These are phyloP conservation scores for Zoysia japonica DNA, from an alignment of 176 grass and related monocot genomes.

Conservation along the genomic window DNA sequence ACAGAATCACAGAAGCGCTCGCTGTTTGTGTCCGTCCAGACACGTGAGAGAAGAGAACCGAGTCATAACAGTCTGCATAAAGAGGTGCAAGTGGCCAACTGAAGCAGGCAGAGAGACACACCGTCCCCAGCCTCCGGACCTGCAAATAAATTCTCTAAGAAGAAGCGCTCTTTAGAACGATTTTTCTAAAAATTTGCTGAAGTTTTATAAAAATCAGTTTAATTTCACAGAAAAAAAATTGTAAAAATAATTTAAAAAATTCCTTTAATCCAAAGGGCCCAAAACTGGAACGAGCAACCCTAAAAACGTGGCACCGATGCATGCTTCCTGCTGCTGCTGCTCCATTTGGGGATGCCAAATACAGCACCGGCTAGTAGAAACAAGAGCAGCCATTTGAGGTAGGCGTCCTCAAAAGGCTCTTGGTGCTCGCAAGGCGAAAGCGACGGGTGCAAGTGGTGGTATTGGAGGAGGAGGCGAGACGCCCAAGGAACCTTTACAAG, in stretches of 20 bases:
- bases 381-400: slow-evolving; percentile 1
- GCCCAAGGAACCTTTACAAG: slow-evolving; percentile 37
- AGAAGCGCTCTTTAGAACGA: no score
- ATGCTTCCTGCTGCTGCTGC: not conserved
- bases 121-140: not conserved
- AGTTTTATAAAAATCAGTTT: no score
- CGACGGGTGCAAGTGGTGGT: not conserved
- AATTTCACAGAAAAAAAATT: no score
- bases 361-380: not conserved
- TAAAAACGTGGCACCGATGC: not conserved
- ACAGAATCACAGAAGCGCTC: not conserved
- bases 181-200: no score
- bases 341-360: slow-evolving; percentile 4
- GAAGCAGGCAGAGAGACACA: not conserved
- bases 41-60: not conserved
- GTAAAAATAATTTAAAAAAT: no score
- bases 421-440: slow-evolving; percentile 26
- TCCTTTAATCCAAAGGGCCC: no score
- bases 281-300: not conserved
- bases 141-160: not conserved
- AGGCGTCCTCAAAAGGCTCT: slow-evolving; percentile 3
- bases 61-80: not conserved
- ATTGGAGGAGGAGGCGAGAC: slow-evolving; percentile 17
- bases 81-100: not conserved
- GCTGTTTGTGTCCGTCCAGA: no score